phyloP scores from a whole-genome alignment of 1,284 basidiomycete species.

The Peniophora sp. region DNA sequence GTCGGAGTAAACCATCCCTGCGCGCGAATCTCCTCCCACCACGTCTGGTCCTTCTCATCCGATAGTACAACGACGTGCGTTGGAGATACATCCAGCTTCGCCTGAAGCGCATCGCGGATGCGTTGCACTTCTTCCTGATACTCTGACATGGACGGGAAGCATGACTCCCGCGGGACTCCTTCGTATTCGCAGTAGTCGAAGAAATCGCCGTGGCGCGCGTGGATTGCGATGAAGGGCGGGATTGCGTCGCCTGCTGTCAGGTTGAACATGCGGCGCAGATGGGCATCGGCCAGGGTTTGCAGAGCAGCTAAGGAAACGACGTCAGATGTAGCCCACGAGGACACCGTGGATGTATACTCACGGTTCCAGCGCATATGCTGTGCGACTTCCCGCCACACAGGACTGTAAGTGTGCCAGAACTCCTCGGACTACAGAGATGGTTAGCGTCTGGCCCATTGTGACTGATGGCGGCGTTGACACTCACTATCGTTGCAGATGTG shows the following conservation, averaged over 20 bases:
- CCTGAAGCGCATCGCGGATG: slow-evolving; percentile 45
- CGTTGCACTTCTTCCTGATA: slow-evolving; percentile 55
- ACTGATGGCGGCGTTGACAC: slow-evolving; percentile 6
- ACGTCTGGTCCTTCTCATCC: slow-evolving; percentile 55
- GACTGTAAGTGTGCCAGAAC: slow-evolving; percentile 37
- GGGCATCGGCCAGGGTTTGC: slow-evolving; percentile 27
- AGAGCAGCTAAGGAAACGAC: slow-evolving; percentile 16
- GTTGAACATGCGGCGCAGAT: slow-evolving; percentile 33
- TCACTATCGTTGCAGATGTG: slow-evolving; percentile 26
- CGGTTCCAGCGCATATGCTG: slow-evolving; percentile 36
- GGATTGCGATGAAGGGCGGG: slow-evolving; percentile 41
- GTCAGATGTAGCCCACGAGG: too few species aligned
- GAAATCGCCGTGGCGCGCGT: slow-evolving; percentile 61
- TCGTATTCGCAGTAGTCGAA: slow-evolving; percentile 34
- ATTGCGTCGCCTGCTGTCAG: slow-evolving; percentile 26
- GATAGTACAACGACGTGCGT: slow-evolving; percentile 63
- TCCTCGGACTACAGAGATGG: slow-evolving; percentile 26
- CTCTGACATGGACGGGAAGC: slow-evolving; percentile 54
- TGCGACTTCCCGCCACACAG: slow-evolving; percentile 42
- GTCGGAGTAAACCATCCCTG: slow-evolving; percentile 56
- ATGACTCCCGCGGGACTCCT: slow-evolving; percentile 35
- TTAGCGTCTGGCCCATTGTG: slow-evolving; percentile 1
- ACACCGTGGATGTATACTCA: too few species aligned
- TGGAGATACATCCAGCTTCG: slow-evolving; percentile 39
- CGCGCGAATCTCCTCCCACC: slow-evolving; percentile 55